Percentiles rank a stretch among this genome's conserved stretches.
Evolutionary conservation across 805 yeast genomes (phyloP).

Genomic region (Saccharomycopsis fibuligera): DNA sequence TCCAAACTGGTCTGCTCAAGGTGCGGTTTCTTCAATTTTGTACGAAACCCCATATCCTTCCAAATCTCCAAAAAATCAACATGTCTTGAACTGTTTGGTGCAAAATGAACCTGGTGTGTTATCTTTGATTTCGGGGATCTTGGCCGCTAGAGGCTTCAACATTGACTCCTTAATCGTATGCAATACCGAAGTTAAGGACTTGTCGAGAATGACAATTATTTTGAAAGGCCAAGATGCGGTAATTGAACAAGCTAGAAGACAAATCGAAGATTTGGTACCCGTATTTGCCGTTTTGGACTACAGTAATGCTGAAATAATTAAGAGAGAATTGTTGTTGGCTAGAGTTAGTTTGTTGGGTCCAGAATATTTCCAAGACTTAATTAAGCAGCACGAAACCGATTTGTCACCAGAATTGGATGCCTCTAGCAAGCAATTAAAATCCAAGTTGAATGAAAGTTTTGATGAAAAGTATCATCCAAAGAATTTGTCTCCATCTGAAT

Average conservation of each 20-base stretch:
- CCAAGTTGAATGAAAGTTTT: conserved; percentile 26
- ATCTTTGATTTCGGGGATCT: conserved; percentile 85
- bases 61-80: conserved; percentile 65
- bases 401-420: conserved; percentile 25
- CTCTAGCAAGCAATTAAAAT: conserved; percentile 27
- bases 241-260: conserved; percentile 96
- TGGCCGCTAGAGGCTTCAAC: conserved; percentile 98
- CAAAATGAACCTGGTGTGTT: conserved; percentile 99
- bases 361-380: conserved; percentile 93
- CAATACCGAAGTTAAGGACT: conserved; percentile 90
- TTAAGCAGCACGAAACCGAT: conserved; percentile 61
- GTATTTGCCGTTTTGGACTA: conserved; percentile 97
- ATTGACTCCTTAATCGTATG: conserved; percentile 96
- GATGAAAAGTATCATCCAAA: conserved; percentile 70
- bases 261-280: conserved; percentile 95
- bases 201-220: conserved; percentile 95
- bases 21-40: conserved; percentile 91
- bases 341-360: conserved; percentile 92
- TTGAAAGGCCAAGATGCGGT: conserved; percentile 92
- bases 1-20: conserved; percentile 92
- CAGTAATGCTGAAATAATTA: conserved; percentile 81
- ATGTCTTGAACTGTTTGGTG: conserved; percentile 91
- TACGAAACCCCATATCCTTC: conserved; percentile 73
- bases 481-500: conserved; percentile 84
- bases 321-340: conserved; percentile 85